These are phyloP conservation scores for Hericium alpestre DNA, from an alignment of 768 basidiomycete species.

Conservation along the genomic window DNA sequence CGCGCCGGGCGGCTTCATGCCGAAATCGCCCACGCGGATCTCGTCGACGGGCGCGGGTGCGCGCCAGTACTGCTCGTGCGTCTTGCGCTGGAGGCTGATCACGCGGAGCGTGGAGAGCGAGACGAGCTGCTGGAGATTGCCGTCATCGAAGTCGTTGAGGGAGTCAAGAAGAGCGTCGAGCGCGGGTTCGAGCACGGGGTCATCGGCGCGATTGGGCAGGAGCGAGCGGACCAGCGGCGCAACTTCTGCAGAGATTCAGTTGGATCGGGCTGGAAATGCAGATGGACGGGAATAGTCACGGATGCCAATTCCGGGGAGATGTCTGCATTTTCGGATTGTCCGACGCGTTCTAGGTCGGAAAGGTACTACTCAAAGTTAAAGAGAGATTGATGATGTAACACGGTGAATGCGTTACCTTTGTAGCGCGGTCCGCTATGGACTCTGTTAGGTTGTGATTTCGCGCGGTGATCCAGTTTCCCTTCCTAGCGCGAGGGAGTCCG, in stretches of 20 bases:
- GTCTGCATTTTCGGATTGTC: background rate
- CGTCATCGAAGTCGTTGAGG: background rate
- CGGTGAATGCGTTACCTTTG: background rate
- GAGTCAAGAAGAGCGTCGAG: conserved; percentile 10
- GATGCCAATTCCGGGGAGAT: background rate
- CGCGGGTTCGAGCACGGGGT: conserved; percentile 2
- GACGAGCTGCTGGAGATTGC: conserved; percentile 4
- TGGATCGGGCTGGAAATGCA: background rate
- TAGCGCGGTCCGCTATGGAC: conserved; percentile 7
- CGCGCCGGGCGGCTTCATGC: conserved; percentile 2
- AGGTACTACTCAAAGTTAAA: conserved; percentile 2
- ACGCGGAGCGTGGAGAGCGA: conserved; percentile 9
- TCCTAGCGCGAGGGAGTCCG: conserved; percentile 6
- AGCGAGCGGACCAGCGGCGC: conserved; percentile 8
- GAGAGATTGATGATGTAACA: background rate
- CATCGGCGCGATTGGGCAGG: conserved; percentile 6
- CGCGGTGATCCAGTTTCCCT: conserved; percentile 8
- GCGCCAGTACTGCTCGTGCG: conserved; percentile 10
- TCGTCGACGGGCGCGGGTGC: conserved; percentile 3
- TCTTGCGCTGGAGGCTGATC: conserved; percentile 2
- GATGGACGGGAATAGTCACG: background rate
- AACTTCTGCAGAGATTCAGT: conserved; percentile 2
- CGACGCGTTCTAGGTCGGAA: conserved; percentile 6
- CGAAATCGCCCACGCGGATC: conserved; percentile 7
- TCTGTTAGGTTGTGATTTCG: conserved; percentile 10